Evolutionary conservation across 2,329 filamentous ascomycete genomes (phyloP).

Genomic region (Septoria linicola): DNA sequence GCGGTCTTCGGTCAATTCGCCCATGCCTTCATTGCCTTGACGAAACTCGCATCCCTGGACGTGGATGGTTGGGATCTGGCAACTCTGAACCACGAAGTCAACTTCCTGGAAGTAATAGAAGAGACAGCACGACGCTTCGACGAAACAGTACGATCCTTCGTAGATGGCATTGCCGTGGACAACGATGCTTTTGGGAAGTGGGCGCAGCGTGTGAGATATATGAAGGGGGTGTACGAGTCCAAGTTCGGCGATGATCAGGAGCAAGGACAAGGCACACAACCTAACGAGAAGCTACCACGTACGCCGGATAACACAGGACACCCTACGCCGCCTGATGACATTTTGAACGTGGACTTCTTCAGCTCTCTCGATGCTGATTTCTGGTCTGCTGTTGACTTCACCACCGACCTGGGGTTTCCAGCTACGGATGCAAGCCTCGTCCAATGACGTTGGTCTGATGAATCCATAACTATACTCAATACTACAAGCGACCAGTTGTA

Average conservation of each 20-base stretch:
- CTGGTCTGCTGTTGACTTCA: conserved; percentile 21
- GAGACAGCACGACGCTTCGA: conserved; percentile 28
- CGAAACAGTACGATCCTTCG: conserved; percentile 16
- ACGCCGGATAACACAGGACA: conserved; percentile 16
- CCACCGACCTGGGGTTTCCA: neutral
- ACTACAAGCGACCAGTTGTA: no score
- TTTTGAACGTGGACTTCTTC: conserved; percentile 31
- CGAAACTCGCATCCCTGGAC: conserved; percentile 33
- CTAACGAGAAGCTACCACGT: conserved; percentile 8
- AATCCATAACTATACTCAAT: no score
- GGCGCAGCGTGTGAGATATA: conserved; percentile 31
- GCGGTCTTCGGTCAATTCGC: conserved; percentile 34
- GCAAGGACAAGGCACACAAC: conserved; percentile 1
- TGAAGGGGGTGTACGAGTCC: conserved; percentile 32
- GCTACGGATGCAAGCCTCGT: no score
- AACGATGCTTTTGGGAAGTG: conserved; percentile 36
- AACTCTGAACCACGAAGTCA: conserved; percentile 23
- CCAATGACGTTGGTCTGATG: no score
- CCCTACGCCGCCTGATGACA: conserved; percentile 29
- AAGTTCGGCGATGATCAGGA: conserved; percentile 19
- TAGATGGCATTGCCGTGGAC: conserved; percentile 31
- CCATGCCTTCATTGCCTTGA: conserved; percentile 33
- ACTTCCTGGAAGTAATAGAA: conserved; percentile 29
- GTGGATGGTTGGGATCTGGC: conserved; percentile 34
- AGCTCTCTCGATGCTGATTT: conserved; percentile 32